phyloP scores from a whole-genome alignment of 495 filamentous ascomycete species.

The Podospora pseudopauciseta region DNA sequence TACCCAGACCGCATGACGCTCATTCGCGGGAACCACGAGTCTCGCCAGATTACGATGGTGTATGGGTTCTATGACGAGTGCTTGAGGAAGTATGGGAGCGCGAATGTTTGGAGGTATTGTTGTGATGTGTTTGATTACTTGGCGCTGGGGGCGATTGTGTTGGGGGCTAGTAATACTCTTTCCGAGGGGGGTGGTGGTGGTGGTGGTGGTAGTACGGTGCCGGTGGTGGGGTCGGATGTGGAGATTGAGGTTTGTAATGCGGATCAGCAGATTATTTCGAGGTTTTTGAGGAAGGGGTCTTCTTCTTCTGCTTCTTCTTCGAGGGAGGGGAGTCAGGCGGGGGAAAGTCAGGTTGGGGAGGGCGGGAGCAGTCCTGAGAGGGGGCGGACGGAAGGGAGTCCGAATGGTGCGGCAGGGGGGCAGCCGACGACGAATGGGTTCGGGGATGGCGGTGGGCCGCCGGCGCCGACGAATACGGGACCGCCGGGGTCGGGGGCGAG shows the following conservation, averaged over 20 bases:
- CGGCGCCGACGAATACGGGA: constrained; percentile 51
- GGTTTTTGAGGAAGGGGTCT: constrained; percentile 53
- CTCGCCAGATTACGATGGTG: constrained; percentile 93
- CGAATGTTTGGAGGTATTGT: constrained; percentile 98
- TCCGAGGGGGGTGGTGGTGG: constrained; percentile 42
- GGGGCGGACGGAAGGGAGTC: constrained; percentile 27
- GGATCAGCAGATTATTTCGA: constrained; percentile 69
- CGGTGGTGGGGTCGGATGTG: constrained; percentile 61
- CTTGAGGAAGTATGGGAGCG: constrained; percentile 92
- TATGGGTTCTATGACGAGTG: constrained; percentile 99
- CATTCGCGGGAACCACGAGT: constrained; percentile 96
- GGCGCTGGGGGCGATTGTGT: constrained; percentile 88
- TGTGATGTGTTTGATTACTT: constrained; percentile 99
- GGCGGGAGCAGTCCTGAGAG: not conserved
- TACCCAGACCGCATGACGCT: constrained; percentile 97
- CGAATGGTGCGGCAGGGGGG: constrained; percentile 31
- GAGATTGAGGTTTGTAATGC: constrained; percentile 92
- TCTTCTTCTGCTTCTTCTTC: too few species aligned
- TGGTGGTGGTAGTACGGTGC: constrained; percentile 38
- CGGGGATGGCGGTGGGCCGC: not conserved
- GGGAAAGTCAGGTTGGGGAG: constrained; percentile 9
- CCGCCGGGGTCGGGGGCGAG: constrained; percentile 77
- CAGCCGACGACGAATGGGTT: constrained; percentile 14
- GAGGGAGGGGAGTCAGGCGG: too few species aligned
- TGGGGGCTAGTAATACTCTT: constrained; percentile 78